These are phyloP conservation scores for Chimonanthus salicifolius DNA, from an alignment of 164 flowering plant species.

Conservation along the genomic window DNA sequence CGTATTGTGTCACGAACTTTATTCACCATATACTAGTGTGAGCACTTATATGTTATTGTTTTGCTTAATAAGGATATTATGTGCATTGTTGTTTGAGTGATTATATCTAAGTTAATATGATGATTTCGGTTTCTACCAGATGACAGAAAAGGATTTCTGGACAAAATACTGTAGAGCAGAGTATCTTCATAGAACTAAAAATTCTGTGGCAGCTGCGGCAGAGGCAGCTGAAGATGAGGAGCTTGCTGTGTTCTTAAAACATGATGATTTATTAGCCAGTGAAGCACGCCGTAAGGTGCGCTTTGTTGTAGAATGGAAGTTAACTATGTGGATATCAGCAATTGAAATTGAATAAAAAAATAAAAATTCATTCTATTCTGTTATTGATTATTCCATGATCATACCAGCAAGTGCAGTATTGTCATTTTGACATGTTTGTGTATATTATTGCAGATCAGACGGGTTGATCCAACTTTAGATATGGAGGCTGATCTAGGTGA, in stretches of 20 bases:
- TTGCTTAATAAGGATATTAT: not conserved
- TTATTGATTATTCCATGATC: not conserved
- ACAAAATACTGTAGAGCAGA: constrained; percentile 90
- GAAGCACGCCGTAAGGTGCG: constrained; percentile 83
- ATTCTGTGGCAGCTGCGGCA: constrained; percentile 79
- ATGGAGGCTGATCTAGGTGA: constrained; percentile 97
- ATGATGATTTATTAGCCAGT: constrained; percentile 72
- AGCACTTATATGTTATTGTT: not conserved
- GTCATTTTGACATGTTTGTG: not conserved
- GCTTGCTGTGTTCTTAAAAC: constrained; percentile 82
- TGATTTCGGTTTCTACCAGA: constrained; percentile 32
- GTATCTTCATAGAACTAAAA: constrained; percentile 74
- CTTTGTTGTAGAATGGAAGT: not conserved
- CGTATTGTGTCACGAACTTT: not conserved
- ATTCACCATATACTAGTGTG: not conserved
- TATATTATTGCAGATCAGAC: constrained; percentile 53
- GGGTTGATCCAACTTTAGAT: constrained; percentile 92
- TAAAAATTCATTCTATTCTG: not conserved
- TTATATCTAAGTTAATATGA: not conserved
- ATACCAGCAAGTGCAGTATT: not conserved
- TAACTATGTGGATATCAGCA: not conserved
- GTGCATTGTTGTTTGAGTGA: not conserved
- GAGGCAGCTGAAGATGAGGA: constrained; percentile 99
- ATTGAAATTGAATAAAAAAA: not conserved
- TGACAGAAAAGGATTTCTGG: constrained; percentile 92